phyloP scores from a whole-genome alignment of 495 filamentous ascomycete species.

The Achaetomiella virescens region DNA sequence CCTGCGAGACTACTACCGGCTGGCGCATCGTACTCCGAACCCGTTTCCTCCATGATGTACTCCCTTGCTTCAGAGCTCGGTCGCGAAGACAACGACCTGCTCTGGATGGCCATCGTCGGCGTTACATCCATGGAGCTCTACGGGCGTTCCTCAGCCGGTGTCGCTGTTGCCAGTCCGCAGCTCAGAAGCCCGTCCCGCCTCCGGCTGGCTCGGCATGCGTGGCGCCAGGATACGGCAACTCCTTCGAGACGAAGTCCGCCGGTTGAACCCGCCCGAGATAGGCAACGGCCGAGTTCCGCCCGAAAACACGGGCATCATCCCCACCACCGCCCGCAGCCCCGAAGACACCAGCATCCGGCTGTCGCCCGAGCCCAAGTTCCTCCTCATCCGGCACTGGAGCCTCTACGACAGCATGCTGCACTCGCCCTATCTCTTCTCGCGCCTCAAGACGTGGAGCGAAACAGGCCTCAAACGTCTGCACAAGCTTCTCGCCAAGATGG shows the following conservation, averaged over 20 bases:
- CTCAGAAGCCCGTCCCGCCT: slow-evolving; percentile 46
- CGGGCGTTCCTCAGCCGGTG: slow-evolving; percentile 72
- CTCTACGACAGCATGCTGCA: slow-evolving; percentile 98
- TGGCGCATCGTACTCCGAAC: slow-evolving; percentile 92
- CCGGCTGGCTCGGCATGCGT: slow-evolving; percentile 74
- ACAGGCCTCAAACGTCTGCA: slow-evolving; percentile 83
- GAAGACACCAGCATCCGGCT: slow-evolving; percentile 89
- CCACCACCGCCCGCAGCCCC: slow-evolving; percentile 78
- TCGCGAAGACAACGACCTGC: slow-evolving; percentile 90
- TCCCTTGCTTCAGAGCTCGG: slow-evolving; percentile 91
- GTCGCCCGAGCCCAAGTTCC: slow-evolving; percentile 89
- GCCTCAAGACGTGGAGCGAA: slow-evolving; percentile 92
- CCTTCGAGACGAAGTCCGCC: slow-evolving; percentile 86
- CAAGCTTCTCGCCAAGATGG: slow-evolving; percentile 96
- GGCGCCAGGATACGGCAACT: slow-evolving; percentile 79
- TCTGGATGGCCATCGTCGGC: slow-evolving; percentile 92
- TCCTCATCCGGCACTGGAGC: slow-evolving; percentile 93
- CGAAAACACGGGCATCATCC: slow-evolving; percentile 71
- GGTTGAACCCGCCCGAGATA: slow-evolving; percentile 79
- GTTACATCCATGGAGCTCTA: slow-evolving; percentile 88
- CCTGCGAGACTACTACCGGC: slow-evolving; percentile 71
- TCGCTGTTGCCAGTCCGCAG: slow-evolving; percentile 62
- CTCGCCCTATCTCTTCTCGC: slow-evolving; percentile 87
- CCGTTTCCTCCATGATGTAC: slow-evolving; percentile 88
- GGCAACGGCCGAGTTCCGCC: slow-evolving; percentile 39